Percentiles rank a stretch among this genome's conserved stretches.
These are phyloP conservation scores for Cercospora berteroae DNA, from an alignment of 2,329 filamentous ascomycete species.

Conservation along the genomic window DNA sequence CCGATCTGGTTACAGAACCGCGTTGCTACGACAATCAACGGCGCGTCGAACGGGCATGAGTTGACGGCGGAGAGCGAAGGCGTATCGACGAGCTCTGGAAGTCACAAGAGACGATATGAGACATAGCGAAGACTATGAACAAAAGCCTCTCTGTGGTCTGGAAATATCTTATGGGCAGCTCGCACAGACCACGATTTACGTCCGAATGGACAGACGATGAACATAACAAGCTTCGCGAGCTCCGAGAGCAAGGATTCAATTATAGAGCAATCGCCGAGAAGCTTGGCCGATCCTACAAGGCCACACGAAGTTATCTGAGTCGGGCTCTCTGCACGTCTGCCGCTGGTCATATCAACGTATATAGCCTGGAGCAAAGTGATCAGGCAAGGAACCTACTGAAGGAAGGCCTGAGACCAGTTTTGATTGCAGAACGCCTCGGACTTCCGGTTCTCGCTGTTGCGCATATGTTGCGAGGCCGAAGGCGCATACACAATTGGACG, in stretches of 20 bases:
- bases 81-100: background rate
- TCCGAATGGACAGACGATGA: background rate
- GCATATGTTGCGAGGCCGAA: background rate
- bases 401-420: background rate
- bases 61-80: background rate
- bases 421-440: background rate
- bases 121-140: background rate
- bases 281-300: background rate
- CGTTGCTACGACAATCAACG: background rate
- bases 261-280: background rate
- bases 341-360: background rate
- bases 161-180: background rate
- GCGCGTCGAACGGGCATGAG: background rate
- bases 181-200: background rate
- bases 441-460: background rate
- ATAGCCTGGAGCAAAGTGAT: background rate
- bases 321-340: background rate
- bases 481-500: background rate
- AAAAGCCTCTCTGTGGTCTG: background rate
- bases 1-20: background rate
- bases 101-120: background rate
- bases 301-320: background rate
- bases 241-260: background rate
- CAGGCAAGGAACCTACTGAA: background rate
- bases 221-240: background rate